Base-by-base conservation (phyloP, 2,329 filamentous ascomycete species). In the Pseudocercospora crystallina region DNA sequence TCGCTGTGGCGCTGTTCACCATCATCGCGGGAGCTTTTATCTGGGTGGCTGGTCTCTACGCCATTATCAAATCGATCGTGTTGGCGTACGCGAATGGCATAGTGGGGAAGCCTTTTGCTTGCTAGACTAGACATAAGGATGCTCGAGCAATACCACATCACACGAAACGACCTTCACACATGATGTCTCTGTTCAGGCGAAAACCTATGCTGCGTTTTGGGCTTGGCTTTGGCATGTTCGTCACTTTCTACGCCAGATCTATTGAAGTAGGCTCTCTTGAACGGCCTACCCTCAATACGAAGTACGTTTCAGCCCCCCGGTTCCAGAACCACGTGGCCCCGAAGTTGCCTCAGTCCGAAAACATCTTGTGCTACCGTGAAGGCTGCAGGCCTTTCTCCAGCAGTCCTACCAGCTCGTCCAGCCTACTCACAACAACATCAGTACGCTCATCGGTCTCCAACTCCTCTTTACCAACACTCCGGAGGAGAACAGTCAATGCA, bases 401-500 rank as follows among this genome's bases (percentile, higher is more conserved):
- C 29, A 66, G 33, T 8, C 37, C 48, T n/a, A 68, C 55, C 29
- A 69, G 41, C 41, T 69, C 65, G 44, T 69, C 65, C 13, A 69
- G 56, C 36, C 65, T 60, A 49, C 58, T 55, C 30, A 69, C 55
- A 9, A 66, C 65, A 12, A 70, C 51, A 59, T 69, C 63, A 34
- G 65, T 68, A 47, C 65, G 60, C 45, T 55, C 50, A 56, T 69
- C 64, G 30, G 37, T 48, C 54, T 68, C 64, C 40, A 70, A 46
- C 4, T 68, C 67, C 57, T 69, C 67, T 47, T 69, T 70, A 0
- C 67, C 68, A 17, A 59, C 55, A 53, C 67, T 69, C 33, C 57
- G 53, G 38, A 99, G 75, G 66, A 97, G 67, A n/a, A 97, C 90
- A 0, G 94, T 97, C 31, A 90, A 87, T 1, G 91, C 89, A 1